Conservation (phyloP, 805 yeast genomes). For the Saturnispora galanensis region DNA sequence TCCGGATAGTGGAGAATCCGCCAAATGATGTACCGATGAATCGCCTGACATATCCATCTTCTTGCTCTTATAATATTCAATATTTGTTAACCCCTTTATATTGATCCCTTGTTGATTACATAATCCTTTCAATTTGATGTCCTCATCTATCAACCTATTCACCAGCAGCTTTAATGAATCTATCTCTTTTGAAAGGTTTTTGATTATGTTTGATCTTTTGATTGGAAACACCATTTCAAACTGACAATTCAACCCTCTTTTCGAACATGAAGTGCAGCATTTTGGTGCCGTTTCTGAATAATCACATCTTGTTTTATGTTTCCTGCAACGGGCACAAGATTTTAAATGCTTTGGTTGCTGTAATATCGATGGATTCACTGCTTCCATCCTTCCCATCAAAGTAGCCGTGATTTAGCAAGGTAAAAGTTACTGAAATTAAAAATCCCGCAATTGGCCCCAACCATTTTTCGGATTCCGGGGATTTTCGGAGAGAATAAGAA, state of each 20-base stretch:
- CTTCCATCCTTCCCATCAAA: neutral
- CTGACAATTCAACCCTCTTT: constrained; percentile 41
- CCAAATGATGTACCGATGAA: neutral
- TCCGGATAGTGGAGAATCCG: neutral
- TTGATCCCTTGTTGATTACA: constrained; percentile 21
- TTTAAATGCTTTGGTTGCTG: constrained; percentile 37
- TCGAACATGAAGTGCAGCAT: constrained; percentile 49
- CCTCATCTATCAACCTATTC: constrained; percentile 21
- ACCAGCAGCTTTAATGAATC: constrained; percentile 23
- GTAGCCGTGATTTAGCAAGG: too few relatives aligned
- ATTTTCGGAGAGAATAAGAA: neutral
- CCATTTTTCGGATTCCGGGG: neutral
- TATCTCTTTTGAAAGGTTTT: constrained; percentile 26
- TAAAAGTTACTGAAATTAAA: neutral
- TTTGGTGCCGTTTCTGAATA: constrained; percentile 40
- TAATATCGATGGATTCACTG: neutral
- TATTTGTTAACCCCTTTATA: constrained; percentile 24
- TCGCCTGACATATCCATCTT: neutral
- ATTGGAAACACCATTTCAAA: constrained; percentile 47
- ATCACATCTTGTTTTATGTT: constrained; percentile 59
- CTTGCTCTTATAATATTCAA: constrained; percentile 10
- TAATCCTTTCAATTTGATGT: constrained; percentile 17
- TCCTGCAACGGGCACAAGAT: constrained; percentile 55
- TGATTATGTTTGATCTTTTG: constrained; percentile 35
- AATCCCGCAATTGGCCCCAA: neutral